phyloP scores from a whole-genome alignment of 2,329 filamentous ascomycete species.

The Paecilomyces sp. region DNA sequence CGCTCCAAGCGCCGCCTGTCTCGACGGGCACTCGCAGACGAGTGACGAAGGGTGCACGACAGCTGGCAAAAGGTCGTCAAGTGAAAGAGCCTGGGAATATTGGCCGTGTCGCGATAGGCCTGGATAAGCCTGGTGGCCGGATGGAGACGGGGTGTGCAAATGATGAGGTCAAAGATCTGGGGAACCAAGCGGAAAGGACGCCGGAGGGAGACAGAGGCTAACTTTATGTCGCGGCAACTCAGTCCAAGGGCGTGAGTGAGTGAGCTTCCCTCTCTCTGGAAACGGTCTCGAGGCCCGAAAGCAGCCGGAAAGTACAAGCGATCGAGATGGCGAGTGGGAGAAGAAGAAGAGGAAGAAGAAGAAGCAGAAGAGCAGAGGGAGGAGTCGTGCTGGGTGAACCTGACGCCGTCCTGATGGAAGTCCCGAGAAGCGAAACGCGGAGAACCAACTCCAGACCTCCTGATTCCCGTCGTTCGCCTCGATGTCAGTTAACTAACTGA shows the following conservation, averaged over 20 bases:
- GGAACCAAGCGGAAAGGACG: constrained; percentile 9
- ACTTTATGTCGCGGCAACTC: neutral
- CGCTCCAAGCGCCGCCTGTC: neutral
- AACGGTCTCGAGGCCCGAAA: neutral
- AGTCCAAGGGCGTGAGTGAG: no score
- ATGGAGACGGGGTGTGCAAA: constrained; percentile 1
- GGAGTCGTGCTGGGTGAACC: constrained; percentile 8
- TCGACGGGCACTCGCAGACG: neutral
- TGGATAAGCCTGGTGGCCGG: constrained; percentile 5
- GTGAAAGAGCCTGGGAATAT: neutral
- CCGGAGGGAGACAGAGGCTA: neutral
- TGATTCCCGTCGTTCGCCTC: neutral
- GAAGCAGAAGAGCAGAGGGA: neutral
- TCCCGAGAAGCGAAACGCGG: neutral
- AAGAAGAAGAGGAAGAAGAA: neutral
- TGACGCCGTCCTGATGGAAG: constrained; percentile 10
- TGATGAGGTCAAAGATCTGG: constrained; percentile 9
- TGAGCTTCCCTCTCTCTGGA: neutral
- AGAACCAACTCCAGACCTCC: neutral
- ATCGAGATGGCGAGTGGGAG: neutral
- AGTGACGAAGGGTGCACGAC: neutral
- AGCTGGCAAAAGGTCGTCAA: neutral
- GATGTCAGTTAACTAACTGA: no score
- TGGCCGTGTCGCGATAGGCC: neutral
- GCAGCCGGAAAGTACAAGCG: neutral